These are phyloP conservation scores for Yarrowia sp. DNA, from an alignment of 805 yeast genomes.

Conservation along the genomic window DNA sequence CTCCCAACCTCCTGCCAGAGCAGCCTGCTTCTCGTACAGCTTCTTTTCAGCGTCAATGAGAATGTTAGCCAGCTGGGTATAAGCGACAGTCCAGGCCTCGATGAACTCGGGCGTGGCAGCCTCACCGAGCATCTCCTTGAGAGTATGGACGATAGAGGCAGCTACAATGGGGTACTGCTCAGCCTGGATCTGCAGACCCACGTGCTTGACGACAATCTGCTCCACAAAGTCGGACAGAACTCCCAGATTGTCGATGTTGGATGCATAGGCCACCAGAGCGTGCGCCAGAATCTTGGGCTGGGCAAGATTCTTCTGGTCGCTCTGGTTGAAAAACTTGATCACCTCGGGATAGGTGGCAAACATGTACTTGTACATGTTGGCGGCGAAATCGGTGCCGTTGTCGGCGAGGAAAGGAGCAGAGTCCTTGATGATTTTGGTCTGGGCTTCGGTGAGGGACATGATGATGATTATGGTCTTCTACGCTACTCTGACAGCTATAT, in stretches of 20 bases:
- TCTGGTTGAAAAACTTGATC: constrained; percentile 64
- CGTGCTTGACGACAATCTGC: constrained; percentile 69
- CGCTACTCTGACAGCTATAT: not conserved
- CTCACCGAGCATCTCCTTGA: constrained; percentile 62
- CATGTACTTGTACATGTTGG: constrained; percentile 63
- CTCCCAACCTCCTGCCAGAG: constrained; percentile 59
- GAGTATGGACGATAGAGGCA: constrained; percentile 59
- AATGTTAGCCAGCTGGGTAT: constrained; percentile 65
- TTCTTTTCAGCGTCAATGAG: constrained; percentile 63
- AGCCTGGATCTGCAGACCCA: constrained; percentile 65
- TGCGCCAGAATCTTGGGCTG: constrained; percentile 73
- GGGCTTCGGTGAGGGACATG: constrained; percentile 40
- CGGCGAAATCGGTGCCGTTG: constrained; percentile 63
- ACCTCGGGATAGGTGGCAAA: constrained; percentile 61
- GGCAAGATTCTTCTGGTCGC: constrained; percentile 57
- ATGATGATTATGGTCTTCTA: not conserved
- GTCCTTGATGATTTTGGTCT: constrained; percentile 44
- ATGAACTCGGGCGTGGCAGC: constrained; percentile 66
- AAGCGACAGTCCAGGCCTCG: constrained; percentile 71
- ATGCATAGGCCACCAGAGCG: constrained; percentile 67
- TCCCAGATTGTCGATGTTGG: constrained; percentile 64
- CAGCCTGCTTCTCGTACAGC: constrained; percentile 53
- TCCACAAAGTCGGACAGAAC: constrained; percentile 62
- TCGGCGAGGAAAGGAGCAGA: constrained; percentile 62
- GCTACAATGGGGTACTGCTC: constrained; percentile 76